Evolutionary conservation across 495 filamentous ascomycete genomes (phyloP), one percentile per base, ranked within the genome.

Genomic region (Rostrohypoxylon terebratum): DNA sequence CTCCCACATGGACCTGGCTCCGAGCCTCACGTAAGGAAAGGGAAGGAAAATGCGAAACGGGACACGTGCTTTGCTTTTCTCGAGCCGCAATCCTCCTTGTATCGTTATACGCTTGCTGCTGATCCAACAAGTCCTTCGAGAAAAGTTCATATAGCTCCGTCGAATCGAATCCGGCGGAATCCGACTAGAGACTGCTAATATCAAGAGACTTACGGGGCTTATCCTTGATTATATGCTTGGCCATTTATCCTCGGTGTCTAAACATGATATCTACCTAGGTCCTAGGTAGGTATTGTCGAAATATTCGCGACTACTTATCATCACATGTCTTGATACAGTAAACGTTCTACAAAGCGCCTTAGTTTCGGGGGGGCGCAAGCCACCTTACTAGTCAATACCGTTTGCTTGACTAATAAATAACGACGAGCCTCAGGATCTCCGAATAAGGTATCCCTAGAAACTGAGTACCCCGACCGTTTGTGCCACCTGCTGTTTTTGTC

Each of bases 401-500:
- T 71, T 71, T 71, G 55, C 68, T 71, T 48, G 55, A 61, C 67
- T 45, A 59, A 51, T 18, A 36, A 18, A 11, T 14, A 14, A 33
- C 50, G 18, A 61, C 47, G 16, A 48, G 45, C 20, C 57, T 47
- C 47, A 9, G 18, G 11, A 34, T 1, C 48, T 11, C 57, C 34
- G 33, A 57, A 62, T 57, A 55, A 40, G 58, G 44, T 18, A 59
- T 53, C 20, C 31, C 42, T 23, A 66, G 59, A 53, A 55, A 10
- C n/a, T 5, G 31, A 66, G 42, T 21, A 65, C n/a, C 20, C 47
- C 54, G 55, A 33, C 47, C 66, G 63, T 34, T 33, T 66, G 71
- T 74, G 63, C 44, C 62, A 70, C 71, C 71, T 74, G 21, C 71
- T 67, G 2, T 50, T 66, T 70, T 60, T 2, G 66, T 63, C 58